Conservation (phyloP, 495 filamentous ascomycete genomes). For the Mytilinidion resinicola region DNA sequence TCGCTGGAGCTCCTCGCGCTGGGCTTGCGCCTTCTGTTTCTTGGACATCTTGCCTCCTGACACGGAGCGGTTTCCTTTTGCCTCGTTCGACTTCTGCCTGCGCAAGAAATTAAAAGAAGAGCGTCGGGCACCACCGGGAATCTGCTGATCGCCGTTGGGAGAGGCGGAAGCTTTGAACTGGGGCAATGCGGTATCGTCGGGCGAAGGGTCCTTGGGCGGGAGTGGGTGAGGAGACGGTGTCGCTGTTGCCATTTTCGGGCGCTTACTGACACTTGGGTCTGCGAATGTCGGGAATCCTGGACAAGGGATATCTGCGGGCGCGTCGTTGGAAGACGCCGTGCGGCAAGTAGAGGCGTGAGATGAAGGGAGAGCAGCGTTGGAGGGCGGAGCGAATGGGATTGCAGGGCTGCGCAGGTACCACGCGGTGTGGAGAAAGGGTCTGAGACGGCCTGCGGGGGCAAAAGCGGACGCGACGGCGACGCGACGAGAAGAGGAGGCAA, state of each 20-base stretch:
- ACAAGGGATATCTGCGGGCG: neutral
- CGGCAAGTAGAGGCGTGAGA: neutral
- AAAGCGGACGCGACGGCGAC: neutral
- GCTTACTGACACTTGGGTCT: neutral
- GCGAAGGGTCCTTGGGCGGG: constrained; percentile 14
- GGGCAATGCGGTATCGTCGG: constrained; percentile 23
- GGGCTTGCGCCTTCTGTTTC: constrained; percentile 52
- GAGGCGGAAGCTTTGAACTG: constrained; percentile 8
- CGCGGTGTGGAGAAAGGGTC: neutral
- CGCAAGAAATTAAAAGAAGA: constrained; percentile 33
- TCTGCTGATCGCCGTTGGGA: constrained; percentile 17
- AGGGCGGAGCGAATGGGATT: neutral
- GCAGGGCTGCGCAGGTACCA: neutral
- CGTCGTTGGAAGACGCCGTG: neutral
- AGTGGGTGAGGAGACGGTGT: constrained; percentile 12
- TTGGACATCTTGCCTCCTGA: constrained; percentile 62
- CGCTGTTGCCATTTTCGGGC: constrained; percentile 16
- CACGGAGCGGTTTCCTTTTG: constrained; percentile 24
- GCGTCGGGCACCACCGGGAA: constrained; percentile 12
- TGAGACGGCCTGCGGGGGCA: neutral
- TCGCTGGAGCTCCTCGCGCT: constrained; percentile 62
- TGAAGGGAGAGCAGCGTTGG: neutral
- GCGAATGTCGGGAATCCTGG: neutral
- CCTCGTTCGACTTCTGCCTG: constrained; percentile 29
- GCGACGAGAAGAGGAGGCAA: neutral